These are phyloP conservation scores for Cercophora scortea DNA, from an alignment of 495 filamentous ascomycete species.

Conservation along the genomic window DNA sequence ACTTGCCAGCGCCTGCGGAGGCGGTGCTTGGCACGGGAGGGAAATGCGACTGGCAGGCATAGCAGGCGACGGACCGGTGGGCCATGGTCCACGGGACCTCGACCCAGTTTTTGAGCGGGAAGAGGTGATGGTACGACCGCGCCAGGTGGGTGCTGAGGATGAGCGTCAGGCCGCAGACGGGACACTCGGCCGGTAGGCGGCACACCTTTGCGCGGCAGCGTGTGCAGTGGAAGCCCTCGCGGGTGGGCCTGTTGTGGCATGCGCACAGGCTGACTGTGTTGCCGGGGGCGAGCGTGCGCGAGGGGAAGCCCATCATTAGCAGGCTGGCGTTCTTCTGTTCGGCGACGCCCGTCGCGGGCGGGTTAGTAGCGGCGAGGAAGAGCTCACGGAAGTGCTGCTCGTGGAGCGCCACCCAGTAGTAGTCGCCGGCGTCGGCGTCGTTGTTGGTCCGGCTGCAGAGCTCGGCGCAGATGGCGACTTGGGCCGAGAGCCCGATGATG, in stretches of 20 bases:
- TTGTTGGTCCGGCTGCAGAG: constrained; percentile 80
- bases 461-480: constrained; percentile 86
- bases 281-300: constrained; percentile 65
- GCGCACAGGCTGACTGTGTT: constrained; percentile 70
- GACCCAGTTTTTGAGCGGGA: constrained; percentile 83
- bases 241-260: constrained; percentile 76
- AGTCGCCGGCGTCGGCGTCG: constrained; percentile 50
- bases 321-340: constrained; percentile 66
- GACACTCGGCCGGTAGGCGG: constrained; percentile 83
- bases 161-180: constrained; percentile 83
- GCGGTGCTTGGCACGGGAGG: constrained; percentile 24
- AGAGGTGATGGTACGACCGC: constrained; percentile 90
- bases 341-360: constrained; percentile 66
- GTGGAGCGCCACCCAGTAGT: constrained; percentile 78
- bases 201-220: constrained; percentile 87
- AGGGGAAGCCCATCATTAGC: constrained; percentile 99
- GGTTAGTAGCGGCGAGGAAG: constrained; percentile 81
- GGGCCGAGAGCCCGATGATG: constrained; percentile 82
- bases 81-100: constrained; percentile 81
- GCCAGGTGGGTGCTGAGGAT: constrained; percentile 95
- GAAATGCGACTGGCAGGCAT: constrained; percentile 45
- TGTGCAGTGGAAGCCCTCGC: constrained; percentile 88
- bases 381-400: constrained; percentile 85
- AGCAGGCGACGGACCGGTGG: constrained; percentile 39
- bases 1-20: constrained; percentile 11